Evolutionary conservation across 2,329 filamentous ascomycete genomes (phyloP).

Genomic region (Calonectria hongkongensis): DNA sequence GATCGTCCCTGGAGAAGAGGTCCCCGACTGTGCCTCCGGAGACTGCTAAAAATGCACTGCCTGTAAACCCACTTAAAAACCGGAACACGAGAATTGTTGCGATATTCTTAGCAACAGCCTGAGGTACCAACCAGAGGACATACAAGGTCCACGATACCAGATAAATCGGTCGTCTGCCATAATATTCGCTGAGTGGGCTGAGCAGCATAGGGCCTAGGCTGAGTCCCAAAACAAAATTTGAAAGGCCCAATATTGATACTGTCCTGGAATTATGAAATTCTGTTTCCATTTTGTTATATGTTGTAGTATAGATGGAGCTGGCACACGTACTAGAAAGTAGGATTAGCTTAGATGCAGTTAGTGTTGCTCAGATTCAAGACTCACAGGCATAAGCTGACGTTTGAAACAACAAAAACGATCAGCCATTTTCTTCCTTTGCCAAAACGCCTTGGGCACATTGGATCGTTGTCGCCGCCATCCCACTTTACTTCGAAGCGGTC

Average conservation of each 20-base stretch:
- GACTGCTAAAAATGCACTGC: slow-evolving; percentile 81
- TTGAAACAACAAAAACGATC: slow-evolving; percentile 4
- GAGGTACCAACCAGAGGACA: slow-evolving; percentile 86
- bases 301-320: neutral
- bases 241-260: slow-evolving; percentile 87
- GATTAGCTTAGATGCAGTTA: neutral
- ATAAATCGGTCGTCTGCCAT: slow-evolving; percentile 88
- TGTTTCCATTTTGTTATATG: neutral
- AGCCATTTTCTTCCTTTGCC: neutral
- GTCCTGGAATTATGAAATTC: slow-evolving; percentile 16
- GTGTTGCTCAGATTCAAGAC: neutral
- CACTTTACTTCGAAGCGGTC: neutral
- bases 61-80: slow-evolving; percentile 85
- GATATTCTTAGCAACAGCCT: slow-evolving; percentile 88
- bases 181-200: slow-evolving; percentile 83
- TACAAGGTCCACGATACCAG: slow-evolving; percentile 83
- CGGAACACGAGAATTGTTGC: slow-evolving; percentile 86
- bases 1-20: slow-evolving; percentile 79
- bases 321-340: neutral
- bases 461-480: neutral
- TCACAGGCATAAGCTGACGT: slow-evolving; percentile 7
- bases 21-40: slow-evolving; percentile 91
- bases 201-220: slow-evolving; percentile 77
- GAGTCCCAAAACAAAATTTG: slow-evolving; percentile 86
- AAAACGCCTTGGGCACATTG: neutral